Evolutionary conservation across 2,329 filamentous ascomycete species (phyloP).

Genomic region (Orbilia javanica): DNA sequence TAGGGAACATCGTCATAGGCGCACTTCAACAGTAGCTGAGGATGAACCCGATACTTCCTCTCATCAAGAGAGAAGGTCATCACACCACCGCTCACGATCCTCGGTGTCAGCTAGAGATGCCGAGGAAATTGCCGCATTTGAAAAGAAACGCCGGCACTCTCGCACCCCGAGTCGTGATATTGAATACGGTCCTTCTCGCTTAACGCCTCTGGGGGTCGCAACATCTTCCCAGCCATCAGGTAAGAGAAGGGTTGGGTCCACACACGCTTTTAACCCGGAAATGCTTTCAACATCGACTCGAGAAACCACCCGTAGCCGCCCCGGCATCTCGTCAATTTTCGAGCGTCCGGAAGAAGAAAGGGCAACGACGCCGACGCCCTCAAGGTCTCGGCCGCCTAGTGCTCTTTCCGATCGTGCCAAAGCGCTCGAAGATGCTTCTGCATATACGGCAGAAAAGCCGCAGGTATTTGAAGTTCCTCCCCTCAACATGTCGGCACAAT

Average conservation of each 20-base stretch:
- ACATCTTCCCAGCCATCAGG: conserved; percentile 52
- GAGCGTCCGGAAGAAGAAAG: conserved; percentile 55
- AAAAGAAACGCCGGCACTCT: conserved; percentile 47
- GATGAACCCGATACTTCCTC: conserved; percentile 56
- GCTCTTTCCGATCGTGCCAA: conserved; percentile 48
- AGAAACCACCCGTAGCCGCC: conserved; percentile 47
- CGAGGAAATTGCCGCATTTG: conserved; percentile 33
- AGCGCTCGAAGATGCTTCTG: conserved; percentile 56
- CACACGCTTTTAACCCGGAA: conserved; percentile 27
- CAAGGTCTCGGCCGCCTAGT: conserved; percentile 37
- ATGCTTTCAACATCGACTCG: conserved; percentile 42
- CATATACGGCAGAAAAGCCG: conserved; percentile 56
- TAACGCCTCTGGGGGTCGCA: conserved; percentile 55
- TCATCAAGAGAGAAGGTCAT: conserved; percentile 43
- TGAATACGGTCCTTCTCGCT: conserved; percentile 48
- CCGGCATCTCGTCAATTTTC: conserved; percentile 52
- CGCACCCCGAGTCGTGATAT: conserved; percentile 45
- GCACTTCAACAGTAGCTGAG: conserved; percentile 58
- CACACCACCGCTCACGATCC: conserved; percentile 53
- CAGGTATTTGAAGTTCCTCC: conserved; percentile 59
- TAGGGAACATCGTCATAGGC: conserved; percentile 57
- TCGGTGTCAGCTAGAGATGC: conserved; percentile 46
- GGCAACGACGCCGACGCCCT: conserved; percentile 43
- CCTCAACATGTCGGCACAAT: conserved; percentile 58
- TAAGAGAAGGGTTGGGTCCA: conserved; percentile 52